These are phyloP conservation scores for Hypoxylon sp. DNA, from an alignment of 2,329 filamentous ascomycete genomes.

Conservation along the genomic window DNA sequence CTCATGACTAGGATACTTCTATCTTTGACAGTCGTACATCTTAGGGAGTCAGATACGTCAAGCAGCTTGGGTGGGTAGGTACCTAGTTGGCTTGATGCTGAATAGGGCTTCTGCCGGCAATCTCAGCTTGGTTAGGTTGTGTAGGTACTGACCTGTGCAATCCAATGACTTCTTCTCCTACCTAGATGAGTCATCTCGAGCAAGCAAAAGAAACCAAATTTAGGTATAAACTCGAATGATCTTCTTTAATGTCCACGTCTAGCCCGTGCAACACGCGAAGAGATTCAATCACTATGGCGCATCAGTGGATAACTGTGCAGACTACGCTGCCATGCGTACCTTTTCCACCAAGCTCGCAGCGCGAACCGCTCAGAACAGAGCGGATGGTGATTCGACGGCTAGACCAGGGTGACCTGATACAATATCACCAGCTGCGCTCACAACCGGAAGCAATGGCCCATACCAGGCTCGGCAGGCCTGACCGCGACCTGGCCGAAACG, in stretches of 20 bases:
- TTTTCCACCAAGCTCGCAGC: slow-evolving; percentile 39
- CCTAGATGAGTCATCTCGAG: slow-evolving; percentile 16
- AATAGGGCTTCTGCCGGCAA: not conserved
- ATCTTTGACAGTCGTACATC: too few species aligned
- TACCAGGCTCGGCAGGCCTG: slow-evolving; percentile 40
- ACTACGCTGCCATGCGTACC: slow-evolving; percentile 46
- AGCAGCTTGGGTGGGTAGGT: not conserved
- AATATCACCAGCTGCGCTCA: slow-evolving; percentile 40
- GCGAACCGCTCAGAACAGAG: slow-evolving; percentile 42
- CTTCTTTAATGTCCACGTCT: not conserved
- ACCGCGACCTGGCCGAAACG: slow-evolving; percentile 43
- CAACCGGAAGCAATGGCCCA: slow-evolving; percentile 47
- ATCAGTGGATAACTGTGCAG: slow-evolving; percentile 29
- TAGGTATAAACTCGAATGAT: not conserved
- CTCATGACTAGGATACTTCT: not conserved
- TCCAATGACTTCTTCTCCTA: not conserved
- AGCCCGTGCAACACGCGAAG: too few species aligned
- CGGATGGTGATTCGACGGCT: slow-evolving; percentile 47
- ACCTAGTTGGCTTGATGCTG: not conserved
- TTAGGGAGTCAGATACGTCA: not conserved
- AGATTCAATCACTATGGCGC: slow-evolving; percentile 26
- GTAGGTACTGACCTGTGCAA: not conserved
- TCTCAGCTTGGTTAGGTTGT: slow-evolving; percentile 4
- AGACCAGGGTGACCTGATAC: slow-evolving; percentile 38
- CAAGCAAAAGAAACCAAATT: not conserved